Percentiles rank a stretch among this genome's conserved stretches.
phyloP scores from a whole-genome alignment of 257 asterid genomes.

The Solanum bukasovii region DNA sequence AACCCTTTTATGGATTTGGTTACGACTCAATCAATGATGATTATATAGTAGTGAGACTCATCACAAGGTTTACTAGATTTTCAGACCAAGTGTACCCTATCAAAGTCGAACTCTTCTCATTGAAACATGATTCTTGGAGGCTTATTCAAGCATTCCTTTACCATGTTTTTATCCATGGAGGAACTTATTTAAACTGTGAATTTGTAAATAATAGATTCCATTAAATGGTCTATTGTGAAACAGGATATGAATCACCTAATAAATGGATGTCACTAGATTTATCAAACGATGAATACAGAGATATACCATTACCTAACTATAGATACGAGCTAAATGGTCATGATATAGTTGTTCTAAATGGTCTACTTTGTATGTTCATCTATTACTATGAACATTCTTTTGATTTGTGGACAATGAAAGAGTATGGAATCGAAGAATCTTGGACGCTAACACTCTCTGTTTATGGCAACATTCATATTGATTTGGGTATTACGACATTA shows the following conservation, averaged over 20 bases:
- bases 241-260: no score
- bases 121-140: background rate
- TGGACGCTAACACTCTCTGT: no score
- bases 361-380: background rate
- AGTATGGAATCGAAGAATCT: no score
- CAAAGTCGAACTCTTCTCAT: background rate
- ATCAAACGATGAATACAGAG: no score
- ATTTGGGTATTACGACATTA: no score
- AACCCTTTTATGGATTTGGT: background rate
- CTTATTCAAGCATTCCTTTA: background rate
- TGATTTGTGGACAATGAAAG: background rate
- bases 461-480: no score
- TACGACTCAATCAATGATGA: background rate
- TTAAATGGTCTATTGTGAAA: background rate
- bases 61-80: no score
- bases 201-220: background rate
- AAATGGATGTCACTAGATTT: no score
- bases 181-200: background rate
- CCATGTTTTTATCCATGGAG: rapidly evolving
- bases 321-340: no score
- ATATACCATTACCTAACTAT: no score
- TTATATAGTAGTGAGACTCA: background rate
- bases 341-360: background rate
- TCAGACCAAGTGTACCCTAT: no score
- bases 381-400: background rate